Evolutionary conservation across 1,139 yeast species (phyloP), one percentile per base, ranked within the genome.

Genomic region (Diutina neorugosa): DNA sequence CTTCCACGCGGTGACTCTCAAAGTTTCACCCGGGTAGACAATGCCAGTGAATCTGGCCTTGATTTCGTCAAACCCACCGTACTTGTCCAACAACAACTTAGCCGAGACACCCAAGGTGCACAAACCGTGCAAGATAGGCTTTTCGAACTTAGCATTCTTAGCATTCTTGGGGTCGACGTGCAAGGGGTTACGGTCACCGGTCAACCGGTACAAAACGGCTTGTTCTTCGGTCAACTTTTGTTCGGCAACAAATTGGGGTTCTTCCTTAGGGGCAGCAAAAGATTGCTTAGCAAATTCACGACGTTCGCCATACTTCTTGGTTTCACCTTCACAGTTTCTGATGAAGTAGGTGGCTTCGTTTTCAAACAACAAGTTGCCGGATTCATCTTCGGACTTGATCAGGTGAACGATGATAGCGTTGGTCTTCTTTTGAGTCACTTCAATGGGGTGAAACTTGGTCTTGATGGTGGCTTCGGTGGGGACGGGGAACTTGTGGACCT

Each of bases 151-250:
- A 54, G 95, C 98, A 57, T 89, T 88, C 59, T 84, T 81, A 31
- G 98, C 97, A 69, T 91, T 86, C 48, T 69, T 75, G 42, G 98
- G 97, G 69, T 93, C 98, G 66, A 93, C 84, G 71, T 93, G 98
- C 62, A 93, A 78, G 58, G 98, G 98, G 69, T 93, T 93, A 69
- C 83, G 84, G 73, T 93, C 98, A 57, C 97, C 98, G 58, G 93
- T 84, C 58, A 93, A 76, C 68, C 98, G 81, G 74, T 93, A 93
- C 57, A 91, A 71, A 14, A 96, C 89, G 54, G 98, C 98, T 67
- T 83, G 88, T 67, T 90, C 87, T 54, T 71, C 76, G 50, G 77
- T 67, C 14, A 94, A 85, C 62, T 76, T 71, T 62, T 81, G 77
- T 52, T 76, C 80, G 52, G 70, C 67, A 57, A 76, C 81, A 62